Base-by-base conservation (phyloP, 2,329 filamentous ascomycete genomes). In the Cercospora nicotianae region DNA sequence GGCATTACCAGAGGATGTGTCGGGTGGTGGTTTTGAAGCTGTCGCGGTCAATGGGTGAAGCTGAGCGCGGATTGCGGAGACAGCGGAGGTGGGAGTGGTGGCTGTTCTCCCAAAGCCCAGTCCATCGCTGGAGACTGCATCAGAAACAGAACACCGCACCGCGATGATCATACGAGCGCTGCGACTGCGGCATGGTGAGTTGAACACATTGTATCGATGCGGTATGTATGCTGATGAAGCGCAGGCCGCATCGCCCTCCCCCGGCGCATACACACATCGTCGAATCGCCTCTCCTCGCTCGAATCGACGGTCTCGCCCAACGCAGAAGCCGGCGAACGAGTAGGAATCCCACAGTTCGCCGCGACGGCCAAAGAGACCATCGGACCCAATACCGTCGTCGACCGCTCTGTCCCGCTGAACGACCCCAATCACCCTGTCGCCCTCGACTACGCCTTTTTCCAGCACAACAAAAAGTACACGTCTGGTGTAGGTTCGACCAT, bases 111-210 rank as follows among this genome's bases (percentile, higher is more conserved):
- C 6, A 23, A 23, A 28, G 23, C 23, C 48, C 48, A 30, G 23
- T n/a, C 3, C 23, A 55, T 55, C 23, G 23, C 48, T 30, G 48
- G 48, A 6, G 7, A n/a, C 12, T 8, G 48, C 48, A 55, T 55
- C 13, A 55, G 48, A 28, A 30, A 55, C 23, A 31, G 20, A 9
- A 48, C 30, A 64, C 30, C 2, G 20, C 48, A 5, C 10, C 70
- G 69, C 60, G 64, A 83, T 83, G 82, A 82, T 83, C 71, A 70
- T 83, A 75, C 75, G 82, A 77, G 76, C 79, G 65, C 67, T 81
- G 53, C 75, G 77, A 63, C 75, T 80, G 71, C 80, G 80, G 74
- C 77, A 79, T 71, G 77, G 81, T 81, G 70, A 68, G 68, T 18
- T 4, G 2, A 10, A 20, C 7, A 10, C 33, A 51, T 9, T 20